Base-by-base conservation (phyloP, 1,284 basidiomycete genomes). In the Caloboletus firmus region DNA sequence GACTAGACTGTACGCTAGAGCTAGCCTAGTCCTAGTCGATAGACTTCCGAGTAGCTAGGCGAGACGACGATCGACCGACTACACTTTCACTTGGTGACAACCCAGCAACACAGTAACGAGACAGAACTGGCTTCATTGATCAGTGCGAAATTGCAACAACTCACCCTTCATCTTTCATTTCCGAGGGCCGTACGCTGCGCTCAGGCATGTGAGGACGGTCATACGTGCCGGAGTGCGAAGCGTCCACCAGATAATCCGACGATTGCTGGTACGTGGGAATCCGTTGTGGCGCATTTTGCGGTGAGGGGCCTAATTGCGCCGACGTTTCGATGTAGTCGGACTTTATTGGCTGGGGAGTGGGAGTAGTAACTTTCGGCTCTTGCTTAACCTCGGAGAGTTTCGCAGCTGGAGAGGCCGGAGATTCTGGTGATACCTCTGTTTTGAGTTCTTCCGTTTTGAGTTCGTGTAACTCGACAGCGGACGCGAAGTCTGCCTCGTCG, bases 91-190 rank as follows among this genome's bases (percentile, higher is more conserved):
- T 62, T 58, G 66, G 34, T 20, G 65, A 65, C 55, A 66, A 61
- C 69, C 67, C 58, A 64, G 56, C 55, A 66, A 59, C 61, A 66
- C 57, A 59, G 62, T 34, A 55, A 60, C 40, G 32, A n/a, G 45
- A 52, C 18, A 35, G 32, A 47, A 46, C 58, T 66, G 43, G 42
- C 18, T 45, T 54, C 20, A 20, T 32, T 35, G 22, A 51, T 60
- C 31, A 67, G 55, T 22, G 4, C 39, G 24, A 20, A 51, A 52
- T 5, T 20, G 10, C 24, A 5, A 43, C 11, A 30, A 64, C 95
- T 94, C 84, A 97, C 95, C 95, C 95, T 91, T 97, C 95, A 68
- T 98, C 95, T 73, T 95, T 95, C 93, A 95, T 96, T 73, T 98
- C 95, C 49, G 91, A 93, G 13, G 94, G 93, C 52, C 91, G 81